Evolutionary conservation across 805 yeast genomes (phyloP).

Genomic region (Yamadazyma paraphyllophila): DNA sequence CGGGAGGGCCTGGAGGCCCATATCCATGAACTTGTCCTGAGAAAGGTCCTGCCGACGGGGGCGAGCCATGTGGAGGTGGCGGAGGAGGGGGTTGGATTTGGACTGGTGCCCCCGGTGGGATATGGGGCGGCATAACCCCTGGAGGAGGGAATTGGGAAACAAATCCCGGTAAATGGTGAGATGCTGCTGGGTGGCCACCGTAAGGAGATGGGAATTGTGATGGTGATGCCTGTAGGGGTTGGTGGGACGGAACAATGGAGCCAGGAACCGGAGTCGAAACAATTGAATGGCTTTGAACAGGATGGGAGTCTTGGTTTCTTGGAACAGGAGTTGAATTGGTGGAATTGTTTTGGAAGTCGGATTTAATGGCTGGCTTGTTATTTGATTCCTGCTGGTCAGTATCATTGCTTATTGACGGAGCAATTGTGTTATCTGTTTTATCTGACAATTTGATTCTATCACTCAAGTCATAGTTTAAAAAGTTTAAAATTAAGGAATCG

Average conservation of each 20-base stretch:
- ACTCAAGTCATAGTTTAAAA: neutral
- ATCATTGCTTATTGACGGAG: neutral
- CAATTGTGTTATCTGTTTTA: constrained; percentile 2
- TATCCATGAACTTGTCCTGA: constrained; percentile 9
- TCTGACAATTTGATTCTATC: constrained; percentile 6
- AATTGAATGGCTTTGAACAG: neutral
- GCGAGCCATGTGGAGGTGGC: constrained; percentile 5
- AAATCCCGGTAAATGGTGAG: constrained; percentile 16
- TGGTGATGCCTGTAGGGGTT: constrained; percentile 10
- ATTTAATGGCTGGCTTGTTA: constrained; percentile 1
- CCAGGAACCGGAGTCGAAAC: constrained; percentile 1
- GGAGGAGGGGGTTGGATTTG: constrained; percentile 6
- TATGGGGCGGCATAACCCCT: constrained; percentile 10
- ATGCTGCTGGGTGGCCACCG: constrained; percentile 15
- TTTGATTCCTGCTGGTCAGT: neutral
- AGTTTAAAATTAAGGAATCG: constrained; percentile 2
- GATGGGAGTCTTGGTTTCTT: neutral
- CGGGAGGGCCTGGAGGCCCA: constrained; percentile 9
- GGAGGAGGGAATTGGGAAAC: constrained; percentile 6
- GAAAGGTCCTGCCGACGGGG: neutral
- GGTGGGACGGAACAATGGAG: neutral
- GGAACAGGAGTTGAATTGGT: neutral
- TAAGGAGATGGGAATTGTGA: constrained; percentile 12
- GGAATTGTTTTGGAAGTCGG: neutral
- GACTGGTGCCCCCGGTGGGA: constrained; percentile 22